Conservation (phyloP, 345 rosid species). For the Salix exigua region DNA sequence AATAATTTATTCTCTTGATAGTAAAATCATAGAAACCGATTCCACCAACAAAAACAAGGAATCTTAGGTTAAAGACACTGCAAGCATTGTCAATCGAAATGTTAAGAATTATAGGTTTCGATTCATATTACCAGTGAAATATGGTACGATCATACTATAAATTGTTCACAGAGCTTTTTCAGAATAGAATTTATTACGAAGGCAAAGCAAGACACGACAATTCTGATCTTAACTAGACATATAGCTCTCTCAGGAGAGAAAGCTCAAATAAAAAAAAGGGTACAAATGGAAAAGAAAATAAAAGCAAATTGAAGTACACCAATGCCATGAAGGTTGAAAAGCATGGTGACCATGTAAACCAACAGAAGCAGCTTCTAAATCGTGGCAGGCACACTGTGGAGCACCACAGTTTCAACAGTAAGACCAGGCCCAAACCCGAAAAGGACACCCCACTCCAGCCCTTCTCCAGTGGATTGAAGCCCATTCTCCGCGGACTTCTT, state of each 20-base stretch:
- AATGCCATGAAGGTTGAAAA: neutral
- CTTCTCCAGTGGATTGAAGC: slow-evolving; percentile 65
- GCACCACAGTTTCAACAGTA: slow-evolving; percentile 73
- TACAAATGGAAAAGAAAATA: too few relatives aligned
- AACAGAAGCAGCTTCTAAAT: neutral
- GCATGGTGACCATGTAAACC: neutral
- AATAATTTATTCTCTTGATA: too few relatives aligned
- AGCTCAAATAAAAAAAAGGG: neutral
- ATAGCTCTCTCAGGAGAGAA: neutral
- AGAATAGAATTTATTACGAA: neutral
- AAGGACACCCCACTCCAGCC: slow-evolving; percentile 78
- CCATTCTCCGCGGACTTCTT: slow-evolving; percentile 51
- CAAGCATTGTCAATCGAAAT: neutral
- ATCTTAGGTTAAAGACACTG: too few relatives aligned
- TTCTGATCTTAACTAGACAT: neutral
- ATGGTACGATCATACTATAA: neutral
- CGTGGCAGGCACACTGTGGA: slow-evolving; percentile 40
- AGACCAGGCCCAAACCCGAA: slow-evolving; percentile 87
- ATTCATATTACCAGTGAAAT: neutral
- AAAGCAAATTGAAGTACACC: too few relatives aligned
- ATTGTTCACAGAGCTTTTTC: neutral
- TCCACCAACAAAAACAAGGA: too few relatives aligned
- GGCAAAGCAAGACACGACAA: neutral
- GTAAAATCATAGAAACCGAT: too few relatives aligned
- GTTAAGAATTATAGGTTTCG: neutral